Evolutionary conservation across 139 green algal genomes (phyloP), one percentile per base, ranked within the genome.

Genomic region (Closterium sp.): DNA sequence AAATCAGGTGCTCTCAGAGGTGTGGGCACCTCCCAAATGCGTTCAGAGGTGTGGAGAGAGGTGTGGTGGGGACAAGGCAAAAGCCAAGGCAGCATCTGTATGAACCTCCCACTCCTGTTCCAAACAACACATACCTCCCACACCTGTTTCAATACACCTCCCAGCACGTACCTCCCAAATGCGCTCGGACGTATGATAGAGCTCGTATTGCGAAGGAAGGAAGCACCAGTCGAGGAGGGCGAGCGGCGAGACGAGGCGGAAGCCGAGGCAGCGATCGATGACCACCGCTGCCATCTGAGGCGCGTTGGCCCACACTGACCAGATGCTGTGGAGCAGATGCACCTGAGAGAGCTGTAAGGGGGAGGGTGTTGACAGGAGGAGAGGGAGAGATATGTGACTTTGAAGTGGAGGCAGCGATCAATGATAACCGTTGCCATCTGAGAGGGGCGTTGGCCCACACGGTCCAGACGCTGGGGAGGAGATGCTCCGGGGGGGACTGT

Each of bases 131-230:
- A n/a, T n/a, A n/a, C n/a, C n/a, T n/a, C n/a, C n/a, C n/a, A n/a
- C n/a, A n/a, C n/a, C n/a, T n/a, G n/a, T n/a, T n/a, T n/a, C n/a
- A n/a, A n/a, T n/a, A n/a, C n/a, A n/a, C n/a, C n/a, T n/a, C n/a
- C n/a, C n/a, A n/a, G n/a, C n/a, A n/a, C n/a, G n/a, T n/a, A 94
- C 91, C 91, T 94, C 91, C 91, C 91, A 94, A 5, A 93, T 34
- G 84, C 16, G 89, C 34, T 94, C 91, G 35, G 89, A 91, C 2
- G 38, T 85, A 33, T 94, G 91, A 33, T 94, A 66, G 28, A 64
- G 12, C 25, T 64, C n/a, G 28, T 38, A n/a, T 23, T 87, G 76
- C 3, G 34, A 4, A 3, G 89, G 89, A 2, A 32, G 5, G 81
- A 94, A 94, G 34, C 19, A 32, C 89, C 89, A 94, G 34, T 87